These are phyloP conservation scores for Xylaria digitata DNA, from an alignment of 2,329 filamentous ascomycete genomes.

Conservation along the genomic window DNA sequence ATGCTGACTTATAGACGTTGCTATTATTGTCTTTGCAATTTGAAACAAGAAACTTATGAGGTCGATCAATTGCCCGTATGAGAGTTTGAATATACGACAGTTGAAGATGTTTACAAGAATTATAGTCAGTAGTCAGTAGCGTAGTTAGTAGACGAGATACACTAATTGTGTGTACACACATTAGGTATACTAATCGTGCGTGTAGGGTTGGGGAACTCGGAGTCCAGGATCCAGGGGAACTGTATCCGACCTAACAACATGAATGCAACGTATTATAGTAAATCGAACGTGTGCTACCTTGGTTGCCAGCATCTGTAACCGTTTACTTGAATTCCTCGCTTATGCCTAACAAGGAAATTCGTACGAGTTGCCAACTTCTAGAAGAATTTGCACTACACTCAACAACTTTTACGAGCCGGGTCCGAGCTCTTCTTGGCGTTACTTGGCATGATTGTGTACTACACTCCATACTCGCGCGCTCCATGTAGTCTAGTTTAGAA, in stretches of 20 bases:
- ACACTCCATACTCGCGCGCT: not conserved
- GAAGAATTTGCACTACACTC: not conserved
- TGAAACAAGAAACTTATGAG: conserved; percentile 23
- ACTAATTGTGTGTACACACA: too few relatives aligned
- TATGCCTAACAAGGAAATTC: conserved; percentile 16
- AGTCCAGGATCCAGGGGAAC: not conserved
- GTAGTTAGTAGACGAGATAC: not conserved
- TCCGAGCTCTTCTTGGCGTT: conserved; percentile 1
- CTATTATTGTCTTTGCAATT: conserved; percentile 24
- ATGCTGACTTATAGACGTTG: conserved; percentile 26
- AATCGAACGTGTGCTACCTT: conserved; percentile 1
- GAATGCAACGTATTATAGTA: not conserved
- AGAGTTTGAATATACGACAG: not conserved
- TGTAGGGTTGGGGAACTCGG: too few relatives aligned
- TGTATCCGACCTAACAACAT: not conserved
- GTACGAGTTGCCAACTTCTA: conserved; percentile 5
- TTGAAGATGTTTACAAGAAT: not conserved
- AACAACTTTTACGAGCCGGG: conserved; percentile 12
- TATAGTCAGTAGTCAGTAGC: not conserved
- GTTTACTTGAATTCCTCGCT: not conserved
- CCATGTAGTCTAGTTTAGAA: not conserved
- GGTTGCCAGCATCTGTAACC: too few relatives aligned
- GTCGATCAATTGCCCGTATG: not conserved
- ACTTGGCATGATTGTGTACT: conserved; percentile 10
- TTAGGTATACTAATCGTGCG: too few relatives aligned